phyloP scores from a whole-genome alignment of 1,284 basidiomycete species.

The Microbotryum intermedium region DNA sequence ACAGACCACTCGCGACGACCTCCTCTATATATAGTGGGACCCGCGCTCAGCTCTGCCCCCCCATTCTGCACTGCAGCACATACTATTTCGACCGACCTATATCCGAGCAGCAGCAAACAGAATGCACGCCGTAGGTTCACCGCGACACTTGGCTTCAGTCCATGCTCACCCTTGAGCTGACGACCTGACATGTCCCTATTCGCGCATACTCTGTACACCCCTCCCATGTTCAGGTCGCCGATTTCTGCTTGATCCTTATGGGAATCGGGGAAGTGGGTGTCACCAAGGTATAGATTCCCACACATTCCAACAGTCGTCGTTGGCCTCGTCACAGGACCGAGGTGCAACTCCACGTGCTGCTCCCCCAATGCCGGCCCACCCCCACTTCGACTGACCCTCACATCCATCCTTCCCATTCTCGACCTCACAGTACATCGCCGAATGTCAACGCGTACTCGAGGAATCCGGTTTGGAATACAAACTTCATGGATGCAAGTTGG shows the following conservation, averaged over 20 bases:
- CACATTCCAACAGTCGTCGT: constrained; percentile 40
- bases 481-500: constrained; percentile 41
- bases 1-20: no score
- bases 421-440: constrained; percentile 43
- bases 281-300: constrained; percentile 9
- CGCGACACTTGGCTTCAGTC: no score
- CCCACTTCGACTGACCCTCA: neutral
- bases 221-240: constrained; percentile 34
- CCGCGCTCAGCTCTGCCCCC: no score
- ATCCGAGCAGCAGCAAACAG: no score
- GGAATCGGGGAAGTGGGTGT: constrained; percentile 50
- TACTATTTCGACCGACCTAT: no score
- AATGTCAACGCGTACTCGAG: constrained; percentile 67
- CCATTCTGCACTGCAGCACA: no score
- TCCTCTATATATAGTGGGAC: no score
- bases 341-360: constrained; percentile 40
- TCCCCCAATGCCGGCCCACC: neutral
- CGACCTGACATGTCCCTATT: no score
- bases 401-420: neutral
- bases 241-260: constrained; percentile 75
- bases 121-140: no score
- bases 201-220: no score
- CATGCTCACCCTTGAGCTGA: no score
- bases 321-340: no score
- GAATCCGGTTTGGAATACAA: constrained; percentile 71